Conservation (phyloP, 2,329 filamentous ascomycete genomes). For the Helotiales sp. region DNA sequence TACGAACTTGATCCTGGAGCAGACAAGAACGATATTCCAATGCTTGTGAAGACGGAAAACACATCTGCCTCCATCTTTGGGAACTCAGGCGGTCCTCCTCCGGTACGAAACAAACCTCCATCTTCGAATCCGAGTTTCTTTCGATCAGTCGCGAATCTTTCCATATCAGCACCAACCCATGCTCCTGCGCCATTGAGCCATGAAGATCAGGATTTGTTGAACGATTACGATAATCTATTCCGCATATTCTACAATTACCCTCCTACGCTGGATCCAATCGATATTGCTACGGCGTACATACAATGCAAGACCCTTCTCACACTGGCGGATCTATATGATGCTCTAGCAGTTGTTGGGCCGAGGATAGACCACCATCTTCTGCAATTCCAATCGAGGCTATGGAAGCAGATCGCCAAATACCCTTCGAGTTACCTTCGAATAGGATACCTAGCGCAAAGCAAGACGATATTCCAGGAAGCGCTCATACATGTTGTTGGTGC, state of each 20-base stretch:
- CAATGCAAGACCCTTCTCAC: slow-evolving; percentile 89
- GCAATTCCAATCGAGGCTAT: slow-evolving; percentile 85
- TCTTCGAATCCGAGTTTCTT: slow-evolving; percentile 73
- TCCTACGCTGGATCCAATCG: slow-evolving; percentile 77
- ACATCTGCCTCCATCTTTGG: slow-evolving; percentile 56
- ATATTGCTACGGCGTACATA: slow-evolving; percentile 89
- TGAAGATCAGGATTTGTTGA: slow-evolving; percentile 73
- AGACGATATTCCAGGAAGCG: slow-evolving; percentile 82
- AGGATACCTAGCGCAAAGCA: slow-evolving; percentile 80
- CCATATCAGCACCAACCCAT: slow-evolving; percentile 51
- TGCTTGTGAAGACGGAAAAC: slow-evolving; percentile 78
- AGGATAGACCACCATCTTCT: slow-evolving; percentile 92
- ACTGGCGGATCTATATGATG: slow-evolving; percentile 93
- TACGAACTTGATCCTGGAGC: slow-evolving; percentile 83
- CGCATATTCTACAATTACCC: slow-evolving; percentile 94
- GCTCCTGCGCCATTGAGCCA: slow-evolving; percentile 48
- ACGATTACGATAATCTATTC: slow-evolving; percentile 94
- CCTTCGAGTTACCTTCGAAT: slow-evolving; percentile 89
- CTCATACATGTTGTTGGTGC: slow-evolving; percentile 93
- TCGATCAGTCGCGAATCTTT: slow-evolving; percentile 81
- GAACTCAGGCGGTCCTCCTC: slow-evolving; percentile 44
- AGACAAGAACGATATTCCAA: slow-evolving; percentile 75
- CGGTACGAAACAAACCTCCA: slow-evolving; percentile 60
- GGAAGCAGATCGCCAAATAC: slow-evolving; percentile 97
- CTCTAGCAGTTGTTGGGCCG: slow-evolving; percentile 81